Evolutionary conservation across 108 stramenopile genomes (phyloP).

Genomic region (Aureococcus anophagefferens): DNA sequence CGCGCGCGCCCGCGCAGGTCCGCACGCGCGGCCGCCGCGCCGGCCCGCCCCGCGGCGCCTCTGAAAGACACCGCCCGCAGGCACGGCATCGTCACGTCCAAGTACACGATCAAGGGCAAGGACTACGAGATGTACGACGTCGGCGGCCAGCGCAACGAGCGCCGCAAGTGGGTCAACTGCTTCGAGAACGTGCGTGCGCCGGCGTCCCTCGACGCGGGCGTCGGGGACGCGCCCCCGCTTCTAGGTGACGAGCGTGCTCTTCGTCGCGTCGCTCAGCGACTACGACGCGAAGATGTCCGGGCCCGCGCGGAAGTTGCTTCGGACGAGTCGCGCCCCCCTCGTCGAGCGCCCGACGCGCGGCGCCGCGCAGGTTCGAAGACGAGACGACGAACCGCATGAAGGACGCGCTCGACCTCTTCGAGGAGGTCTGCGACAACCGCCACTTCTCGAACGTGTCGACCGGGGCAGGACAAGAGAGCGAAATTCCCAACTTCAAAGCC

Average conservation of each 20-base stretch:
- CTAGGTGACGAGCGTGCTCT: slow-evolving; percentile 62
- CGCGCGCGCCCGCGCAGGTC: no score
- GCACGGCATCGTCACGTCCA: slow-evolving; percentile 43
- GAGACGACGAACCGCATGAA: slow-evolving; percentile 41
- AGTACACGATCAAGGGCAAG: slow-evolving; percentile 45
- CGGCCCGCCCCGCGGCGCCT: no score
- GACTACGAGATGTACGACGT: slow-evolving; percentile 87
- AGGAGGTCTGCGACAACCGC: slow-evolving; percentile 52
- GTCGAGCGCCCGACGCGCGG: no score
- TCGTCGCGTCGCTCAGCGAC: slow-evolving; percentile 58
- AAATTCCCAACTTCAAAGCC: no score
- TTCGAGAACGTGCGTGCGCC: slow-evolving; percentile 56
- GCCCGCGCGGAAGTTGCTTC: no score
- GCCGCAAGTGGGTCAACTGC: slow-evolving; percentile 54
- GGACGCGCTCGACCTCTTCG: slow-evolving; percentile 54
- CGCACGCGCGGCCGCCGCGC: no score
- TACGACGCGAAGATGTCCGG: slow-evolving; percentile 61
- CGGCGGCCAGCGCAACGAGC: slow-evolving; percentile 55
- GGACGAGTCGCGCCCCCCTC: no score
- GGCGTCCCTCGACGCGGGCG: no score
- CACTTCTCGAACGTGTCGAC: slow-evolving; percentile 50
- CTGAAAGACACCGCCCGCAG: no score
- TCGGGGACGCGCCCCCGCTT: no score
- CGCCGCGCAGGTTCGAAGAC: no score
- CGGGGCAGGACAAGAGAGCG: no score